phyloP scores from a whole-genome alignment of 805 yeast genomes.

The Candida stauntonica region DNA sequence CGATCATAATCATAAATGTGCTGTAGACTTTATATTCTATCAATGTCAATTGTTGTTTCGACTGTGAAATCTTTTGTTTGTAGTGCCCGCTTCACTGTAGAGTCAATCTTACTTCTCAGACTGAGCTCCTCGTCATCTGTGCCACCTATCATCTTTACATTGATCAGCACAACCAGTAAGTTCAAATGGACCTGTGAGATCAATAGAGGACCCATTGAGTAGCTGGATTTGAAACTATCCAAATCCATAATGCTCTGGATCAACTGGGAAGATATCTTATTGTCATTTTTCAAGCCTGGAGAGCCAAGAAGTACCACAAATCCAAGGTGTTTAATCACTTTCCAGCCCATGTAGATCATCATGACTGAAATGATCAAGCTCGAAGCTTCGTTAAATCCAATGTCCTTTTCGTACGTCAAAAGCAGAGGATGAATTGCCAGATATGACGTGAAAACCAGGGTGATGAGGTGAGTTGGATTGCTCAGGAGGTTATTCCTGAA shows the following conservation, averaged over 20 bases:
- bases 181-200: constrained; percentile 61
- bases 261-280: constrained; percentile 36
- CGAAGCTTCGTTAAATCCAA: constrained; percentile 38
- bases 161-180: constrained; percentile 52
- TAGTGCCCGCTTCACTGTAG: constrained; percentile 31
- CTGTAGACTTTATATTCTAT: constrained; percentile 24
- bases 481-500: constrained; percentile 20
- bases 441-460: constrained; percentile 38
- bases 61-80: constrained; percentile 27
- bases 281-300: constrained; percentile 41
- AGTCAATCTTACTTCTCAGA: constrained; percentile 45
- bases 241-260: constrained; percentile 41
- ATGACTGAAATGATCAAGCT: constrained; percentile 41
- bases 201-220: constrained; percentile 42
- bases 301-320: constrained; percentile 49
- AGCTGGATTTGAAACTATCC: constrained; percentile 49
- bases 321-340: constrained; percentile 46
- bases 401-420: constrained; percentile 23
- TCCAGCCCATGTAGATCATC: constrained; percentile 48
- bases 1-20: background rate
- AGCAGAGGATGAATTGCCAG: constrained; percentile 36
- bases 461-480: constrained; percentile 37
- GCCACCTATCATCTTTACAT: constrained; percentile 60
- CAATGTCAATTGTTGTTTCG: constrained; percentile 43
- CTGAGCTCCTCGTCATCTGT: constrained; percentile 64